Evolutionary conservation across 1,284 basidiomycete genomes (phyloP).

Genomic region (Cerioporus squamosus): DNA sequence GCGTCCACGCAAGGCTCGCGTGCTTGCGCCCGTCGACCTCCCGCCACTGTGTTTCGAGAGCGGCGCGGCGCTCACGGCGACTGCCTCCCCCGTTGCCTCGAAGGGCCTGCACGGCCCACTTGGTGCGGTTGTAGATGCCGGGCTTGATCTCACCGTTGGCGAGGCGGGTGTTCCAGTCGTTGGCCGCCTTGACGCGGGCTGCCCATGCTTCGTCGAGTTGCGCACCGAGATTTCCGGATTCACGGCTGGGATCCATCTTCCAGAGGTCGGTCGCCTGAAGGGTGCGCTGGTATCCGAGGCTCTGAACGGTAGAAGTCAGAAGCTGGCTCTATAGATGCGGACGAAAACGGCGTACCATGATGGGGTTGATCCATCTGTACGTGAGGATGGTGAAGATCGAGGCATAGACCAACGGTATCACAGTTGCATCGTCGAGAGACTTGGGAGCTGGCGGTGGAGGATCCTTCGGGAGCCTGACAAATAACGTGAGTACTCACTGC

Average conservation of each 20-base stretch:
- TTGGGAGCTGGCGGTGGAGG: slow-evolving; percentile 60
- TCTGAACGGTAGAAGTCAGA: slow-evolving; percentile 31
- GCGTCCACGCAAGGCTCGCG: slow-evolving; percentile 65
- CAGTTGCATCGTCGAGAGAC: slow-evolving; percentile 61
- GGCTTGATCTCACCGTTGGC: slow-evolving; percentile 52
- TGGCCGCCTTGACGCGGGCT: slow-evolving; percentile 47
- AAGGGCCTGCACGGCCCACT: slow-evolving; percentile 51
- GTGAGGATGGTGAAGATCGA: slow-evolving; percentile 62
- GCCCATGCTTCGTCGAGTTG: slow-evolving; percentile 56
- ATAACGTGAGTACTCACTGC: no score
- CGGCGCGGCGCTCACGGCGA: slow-evolving; percentile 36
- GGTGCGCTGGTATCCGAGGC: slow-evolving; percentile 69
- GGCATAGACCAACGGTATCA: slow-evolving; percentile 62
- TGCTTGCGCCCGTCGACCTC: slow-evolving; percentile 49
- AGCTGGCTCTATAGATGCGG: background rate
- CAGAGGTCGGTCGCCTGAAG: slow-evolving; percentile 77
- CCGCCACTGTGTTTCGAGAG: slow-evolving; percentile 53
- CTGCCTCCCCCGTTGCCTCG: slow-evolving; percentile 16
- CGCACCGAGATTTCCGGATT: slow-evolving; percentile 53
- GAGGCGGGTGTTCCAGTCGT: slow-evolving; percentile 59
- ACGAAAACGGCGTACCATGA: slow-evolving; percentile 55
- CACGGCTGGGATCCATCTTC: slow-evolving; percentile 62
- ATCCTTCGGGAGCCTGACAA: slow-evolving; percentile 57
- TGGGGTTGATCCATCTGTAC: slow-evolving; percentile 68
- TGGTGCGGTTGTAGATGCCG: slow-evolving; percentile 37